Evolutionary conservation across 176 grass and related monocot genomes (phyloP), one percentile per base, ranked within the genome.

Genomic region (Pontederia paniculata): DNA sequence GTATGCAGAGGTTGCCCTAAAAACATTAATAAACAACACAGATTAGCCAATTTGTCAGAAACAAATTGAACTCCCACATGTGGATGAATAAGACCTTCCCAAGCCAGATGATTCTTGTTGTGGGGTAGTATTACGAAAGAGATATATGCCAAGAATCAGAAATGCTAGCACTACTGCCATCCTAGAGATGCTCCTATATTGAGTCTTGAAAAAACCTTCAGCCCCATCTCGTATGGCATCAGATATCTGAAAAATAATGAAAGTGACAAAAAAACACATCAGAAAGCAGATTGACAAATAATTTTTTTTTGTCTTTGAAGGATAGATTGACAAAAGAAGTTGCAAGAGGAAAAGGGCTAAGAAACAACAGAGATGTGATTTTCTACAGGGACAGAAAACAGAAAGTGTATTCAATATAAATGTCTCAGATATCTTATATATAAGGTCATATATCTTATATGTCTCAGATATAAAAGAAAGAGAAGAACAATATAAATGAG

Each of bases 221-320:
- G 93, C 93, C 2, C 93, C 93, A 80, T 98, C 93, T 61, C 93
- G 74, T 77, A 91, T 98, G 72, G 93, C 93, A 70, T 98, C 93
- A 65, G 93, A 98, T 81, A 98, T 98, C 93, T 98, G 65, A 72
- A 82, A 52, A 66, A 46, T 19, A 43, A 53, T 54, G 42, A 11
- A 57, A 57, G 5, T 1, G 11, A 82, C 37, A 53, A 4, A 60
- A 48, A 52, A 65, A 70, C 4, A 23, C 13, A 48, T 18, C 63
- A 56, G 37, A 17, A 57, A 81, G 37, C 18, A 58, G 68, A 61
- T 48, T 45, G 23, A 28, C 19, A 68, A 1, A 55, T 12, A 22
- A 23, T 55, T 12, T 55, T 55, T 55, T 12, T 8, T 53, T 4
- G 9, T 18, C 9, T 53, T 15, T 19, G 9, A 17, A 15, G 20